These are phyloP conservation scores for Recurvomyces mirabilis DNA, from an alignment of 495 filamentous ascomycete genomes.

Conservation along the genomic window DNA sequence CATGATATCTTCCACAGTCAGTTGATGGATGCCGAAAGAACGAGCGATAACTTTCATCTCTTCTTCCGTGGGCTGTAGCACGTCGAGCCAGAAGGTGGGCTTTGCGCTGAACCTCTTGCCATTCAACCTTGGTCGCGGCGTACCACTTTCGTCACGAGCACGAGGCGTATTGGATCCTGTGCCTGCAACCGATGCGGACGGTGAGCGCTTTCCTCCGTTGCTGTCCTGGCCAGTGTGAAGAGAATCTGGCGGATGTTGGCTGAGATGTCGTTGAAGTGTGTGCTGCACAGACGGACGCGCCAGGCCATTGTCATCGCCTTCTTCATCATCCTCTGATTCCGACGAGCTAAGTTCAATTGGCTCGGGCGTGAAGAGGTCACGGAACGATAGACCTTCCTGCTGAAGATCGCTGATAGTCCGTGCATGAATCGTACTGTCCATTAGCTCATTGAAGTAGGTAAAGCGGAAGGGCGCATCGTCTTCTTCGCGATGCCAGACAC, in stretches of 20 bases:
- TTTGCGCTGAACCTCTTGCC: slow-evolving; percentile 75
- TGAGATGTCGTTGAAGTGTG: neutral
- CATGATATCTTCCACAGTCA: slow-evolving; percentile 94
- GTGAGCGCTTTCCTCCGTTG: slow-evolving; percentile 2
- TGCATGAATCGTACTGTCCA: slow-evolving; percentile 85
- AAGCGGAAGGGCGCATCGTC: slow-evolving; percentile 90
- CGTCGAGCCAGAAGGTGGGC: slow-evolving; percentile 92
- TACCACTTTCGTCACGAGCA: slow-evolving; percentile 4
- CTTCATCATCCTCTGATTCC: slow-evolving; percentile 26
- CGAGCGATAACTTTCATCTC: slow-evolving; percentile 90
- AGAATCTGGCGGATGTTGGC: neutral
- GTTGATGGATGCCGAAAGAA: slow-evolving; percentile 85
- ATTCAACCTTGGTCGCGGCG: slow-evolving; percentile 25
- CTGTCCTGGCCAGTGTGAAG: neutral
- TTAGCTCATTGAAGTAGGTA: slow-evolving; percentile 97
- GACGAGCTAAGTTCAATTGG: slow-evolving; percentile 52
- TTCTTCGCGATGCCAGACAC: slow-evolving; percentile 71
- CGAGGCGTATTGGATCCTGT: slow-evolving; percentile 14
- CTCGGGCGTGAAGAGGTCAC: slow-evolving; percentile 72
- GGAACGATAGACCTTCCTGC: slow-evolving; percentile 71
- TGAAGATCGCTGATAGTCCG: slow-evolving; percentile 87
- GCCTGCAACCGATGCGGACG: neutral
- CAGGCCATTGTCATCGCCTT: slow-evolving; percentile 10
- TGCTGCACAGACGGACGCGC: neutral
- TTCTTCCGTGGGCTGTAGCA: slow-evolving; percentile 75